Conservation (phyloP, 208 protist species). For the Crithidia thermophila region DNA sequence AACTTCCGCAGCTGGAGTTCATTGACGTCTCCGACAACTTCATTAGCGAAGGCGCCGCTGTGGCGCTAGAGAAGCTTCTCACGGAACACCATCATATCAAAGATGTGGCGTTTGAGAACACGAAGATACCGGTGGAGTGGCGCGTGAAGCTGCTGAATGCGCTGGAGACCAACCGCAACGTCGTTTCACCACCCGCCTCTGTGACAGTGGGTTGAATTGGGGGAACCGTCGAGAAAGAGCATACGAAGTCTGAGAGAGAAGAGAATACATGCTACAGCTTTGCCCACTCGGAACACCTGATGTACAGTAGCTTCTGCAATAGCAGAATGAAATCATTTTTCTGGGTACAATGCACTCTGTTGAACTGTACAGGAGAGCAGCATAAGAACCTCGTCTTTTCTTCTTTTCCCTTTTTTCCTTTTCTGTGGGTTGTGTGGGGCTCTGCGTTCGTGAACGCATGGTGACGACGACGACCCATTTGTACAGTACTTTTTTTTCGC, state of each 20-base stretch:
- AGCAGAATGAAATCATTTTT: no score
- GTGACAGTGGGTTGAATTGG: conserved; percentile 4
- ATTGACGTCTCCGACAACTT: conserved; percentile 92
- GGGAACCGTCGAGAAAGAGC: no score
- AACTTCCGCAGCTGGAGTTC: conserved; percentile 60
- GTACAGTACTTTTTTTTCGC: conserved; percentile 2
- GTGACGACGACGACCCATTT: no score
- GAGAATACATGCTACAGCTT: no score
- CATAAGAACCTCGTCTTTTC: no score
- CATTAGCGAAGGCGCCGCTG: conserved; percentile 87
- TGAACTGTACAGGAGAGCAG: no score
- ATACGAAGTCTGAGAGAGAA: no score
- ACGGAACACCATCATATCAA: conserved; percentile 60
- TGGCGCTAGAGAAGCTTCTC: conserved; percentile 58
- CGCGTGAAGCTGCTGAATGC: conserved; percentile 66
- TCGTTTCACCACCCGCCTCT: neutral
- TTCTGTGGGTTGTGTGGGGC: no score
- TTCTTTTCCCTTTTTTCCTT: neutral
- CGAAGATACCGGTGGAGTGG: conserved; percentile 83
- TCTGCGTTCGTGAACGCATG: no score
- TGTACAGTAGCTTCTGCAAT: no score
- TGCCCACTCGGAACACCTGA: no score
- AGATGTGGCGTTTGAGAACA: conserved; percentile 80
- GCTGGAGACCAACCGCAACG: conserved; percentile 40
- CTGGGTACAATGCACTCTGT: no score